phyloP scores from a whole-genome alignment of 768 basidiomycete genomes.

The Lactifluus subvellereus region DNA sequence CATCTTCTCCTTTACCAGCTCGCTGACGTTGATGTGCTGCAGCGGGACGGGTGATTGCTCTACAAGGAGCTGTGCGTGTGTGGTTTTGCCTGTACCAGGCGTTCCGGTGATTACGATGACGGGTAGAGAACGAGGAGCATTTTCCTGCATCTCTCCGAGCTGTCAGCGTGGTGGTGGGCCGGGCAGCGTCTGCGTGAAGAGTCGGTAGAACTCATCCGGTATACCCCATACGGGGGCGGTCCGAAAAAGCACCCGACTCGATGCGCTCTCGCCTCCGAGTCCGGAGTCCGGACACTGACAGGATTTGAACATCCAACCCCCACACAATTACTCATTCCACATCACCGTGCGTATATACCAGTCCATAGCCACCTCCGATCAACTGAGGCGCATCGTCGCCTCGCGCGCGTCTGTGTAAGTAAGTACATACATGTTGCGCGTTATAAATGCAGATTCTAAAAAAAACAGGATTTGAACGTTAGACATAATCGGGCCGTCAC shows the following conservation, averaged over 20 bases:
- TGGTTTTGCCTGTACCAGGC: constrained; percentile 94
- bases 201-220: background rate
- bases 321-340: too few species aligned
- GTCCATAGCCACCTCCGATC: too few species aligned
- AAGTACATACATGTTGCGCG: too few species aligned
- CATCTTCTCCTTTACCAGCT: constrained; percentile 77
- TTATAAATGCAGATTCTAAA: too few species aligned
- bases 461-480: too few species aligned
- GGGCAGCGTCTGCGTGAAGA: background rate
- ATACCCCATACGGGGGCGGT: background rate
- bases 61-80: constrained; percentile 80
- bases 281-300: too few species aligned
- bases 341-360: too few species aligned
- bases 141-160: constrained; percentile 10
- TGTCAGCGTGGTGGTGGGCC: background rate
- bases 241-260: background rate
- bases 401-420: too few species aligned
- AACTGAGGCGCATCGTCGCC: too few species aligned
- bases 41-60: constrained; percentile 65
- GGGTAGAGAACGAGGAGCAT: constrained; percentile 37
- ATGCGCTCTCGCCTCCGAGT: too few species aligned
- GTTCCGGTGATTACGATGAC: constrained; percentile 86
- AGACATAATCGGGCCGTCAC: too few species aligned
- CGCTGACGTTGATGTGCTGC: constrained; percentile 83
- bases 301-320: too few species aligned